Conservation (phyloP, 768 basidiomycete species). For the Thelephora ganbajun region DNA sequence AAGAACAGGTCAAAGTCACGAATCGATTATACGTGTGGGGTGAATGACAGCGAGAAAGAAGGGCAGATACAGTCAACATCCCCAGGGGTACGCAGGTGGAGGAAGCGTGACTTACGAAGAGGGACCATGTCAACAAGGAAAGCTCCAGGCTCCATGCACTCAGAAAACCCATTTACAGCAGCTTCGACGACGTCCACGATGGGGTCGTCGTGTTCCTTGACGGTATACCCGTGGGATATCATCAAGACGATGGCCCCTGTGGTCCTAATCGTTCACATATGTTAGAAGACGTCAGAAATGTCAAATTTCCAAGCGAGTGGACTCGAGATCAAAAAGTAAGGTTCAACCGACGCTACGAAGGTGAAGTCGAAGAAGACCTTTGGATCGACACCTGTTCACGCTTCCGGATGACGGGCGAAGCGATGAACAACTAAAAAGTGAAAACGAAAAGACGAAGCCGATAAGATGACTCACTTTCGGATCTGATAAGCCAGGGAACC, state of each 20-base stretch:
- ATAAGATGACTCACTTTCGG: constrained; percentile 15
- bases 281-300: not conserved
- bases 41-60: too few relatives aligned
- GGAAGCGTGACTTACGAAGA: constrained; percentile 9
- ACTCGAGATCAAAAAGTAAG: too few relatives aligned
- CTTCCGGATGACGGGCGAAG: too few relatives aligned
- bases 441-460: too few relatives aligned
- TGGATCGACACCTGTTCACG: not conserved
- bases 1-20: too few relatives aligned
- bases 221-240: constrained; percentile 16
- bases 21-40: too few relatives aligned
- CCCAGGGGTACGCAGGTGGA: too few relatives aligned
- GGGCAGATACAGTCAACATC: too few relatives aligned
- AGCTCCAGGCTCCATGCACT: constrained; percentile 15
- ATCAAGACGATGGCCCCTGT: constrained; percentile 16
- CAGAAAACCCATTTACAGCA: constrained; percentile 13
- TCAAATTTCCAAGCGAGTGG: too few relatives aligned
- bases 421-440: too few relatives aligned
- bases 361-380: constrained; percentile 1
- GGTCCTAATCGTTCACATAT: constrained; percentile 6
- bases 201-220: constrained; percentile 19
- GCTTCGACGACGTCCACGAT: constrained; percentile 22
- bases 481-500: constrained; percentile 14
- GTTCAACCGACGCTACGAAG: too few relatives aligned
- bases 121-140: constrained; percentile 19